phyloP scores from a whole-genome alignment of 2,329 filamentous ascomycete genomes.

The Didymella arachidicola region DNA sequence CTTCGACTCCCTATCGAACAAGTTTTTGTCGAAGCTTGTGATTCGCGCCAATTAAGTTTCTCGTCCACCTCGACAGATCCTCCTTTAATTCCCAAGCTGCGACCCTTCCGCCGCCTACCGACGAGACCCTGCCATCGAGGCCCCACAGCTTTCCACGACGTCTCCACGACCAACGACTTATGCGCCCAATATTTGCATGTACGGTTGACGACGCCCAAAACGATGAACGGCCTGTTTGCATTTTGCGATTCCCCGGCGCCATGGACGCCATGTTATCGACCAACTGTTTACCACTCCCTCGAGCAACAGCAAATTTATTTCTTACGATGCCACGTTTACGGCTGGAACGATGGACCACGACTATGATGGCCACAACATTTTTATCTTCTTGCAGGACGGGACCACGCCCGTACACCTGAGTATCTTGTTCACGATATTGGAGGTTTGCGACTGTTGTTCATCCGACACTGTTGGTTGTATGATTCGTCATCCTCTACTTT shows the following conservation, averaged over 20 bases:
- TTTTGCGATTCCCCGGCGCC: conserved; percentile 51
- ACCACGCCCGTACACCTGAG: conserved; percentile 13
- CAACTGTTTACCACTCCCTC: conserved; percentile 43
- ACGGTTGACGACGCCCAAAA: conserved; percentile 48
- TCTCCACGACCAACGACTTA: conserved; percentile 42
- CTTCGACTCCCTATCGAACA: conserved; percentile 95
- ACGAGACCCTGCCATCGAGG: conserved; percentile 40
- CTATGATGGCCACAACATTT: conserved; percentile 29
- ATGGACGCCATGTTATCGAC: conserved; percentile 47
- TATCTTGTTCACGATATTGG: conserved; percentile 20
- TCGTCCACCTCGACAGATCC: conserved; percentile 18
- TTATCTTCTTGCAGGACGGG: conserved; percentile 20
- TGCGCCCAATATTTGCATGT: conserved; percentile 40
- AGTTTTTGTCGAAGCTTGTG: conserved; percentile 95
- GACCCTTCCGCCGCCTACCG: conserved; percentile 25
- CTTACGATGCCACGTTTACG: conserved; percentile 36
- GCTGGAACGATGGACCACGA: conserved; percentile 41
- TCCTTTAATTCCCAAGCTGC: conserved; percentile 30
- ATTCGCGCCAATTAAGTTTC: conserved; percentile 81
- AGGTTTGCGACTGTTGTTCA: conserved; percentile 7
- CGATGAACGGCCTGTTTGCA: conserved; percentile 42
- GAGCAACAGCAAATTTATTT: conserved; percentile 32
- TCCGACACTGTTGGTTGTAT: conserved; percentile 21
- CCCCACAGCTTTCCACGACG: conserved; percentile 38
- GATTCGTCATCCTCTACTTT: conserved; percentile 21